Evolutionary conservation across 768 basidiomycete species (phyloP).

Genomic region (Auriscalpium vulgare): DNA sequence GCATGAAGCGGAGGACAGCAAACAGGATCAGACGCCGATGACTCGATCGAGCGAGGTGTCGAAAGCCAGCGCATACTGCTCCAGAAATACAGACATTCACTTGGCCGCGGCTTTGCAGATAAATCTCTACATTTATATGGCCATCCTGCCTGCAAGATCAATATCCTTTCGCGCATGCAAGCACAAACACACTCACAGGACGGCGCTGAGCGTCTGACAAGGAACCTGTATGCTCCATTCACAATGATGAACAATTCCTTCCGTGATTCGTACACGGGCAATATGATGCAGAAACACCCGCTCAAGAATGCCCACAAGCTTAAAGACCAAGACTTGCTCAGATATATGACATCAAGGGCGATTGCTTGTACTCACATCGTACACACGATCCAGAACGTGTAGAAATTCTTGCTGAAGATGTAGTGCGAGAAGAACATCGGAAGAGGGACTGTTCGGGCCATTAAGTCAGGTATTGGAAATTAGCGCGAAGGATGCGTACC

Average conservation of each 20-base stretch:
- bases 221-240: conserved; percentile 4
- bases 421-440: conserved; percentile 31
- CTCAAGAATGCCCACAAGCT: conserved; percentile 25
- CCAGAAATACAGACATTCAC: no score
- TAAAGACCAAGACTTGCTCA: not conserved
- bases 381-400: conserved; percentile 28
- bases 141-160: no score
- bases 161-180: no score
- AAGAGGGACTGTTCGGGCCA: conserved; percentile 19
- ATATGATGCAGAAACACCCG: conserved; percentile 23
- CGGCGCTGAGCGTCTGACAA: not conserved
- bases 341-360: not conserved
- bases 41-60: no score
- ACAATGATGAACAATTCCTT: conserved; percentile 19
- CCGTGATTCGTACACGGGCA: conserved; percentile 24
- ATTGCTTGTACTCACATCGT: conserved; percentile 20
- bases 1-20: no score
- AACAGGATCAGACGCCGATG: no score
- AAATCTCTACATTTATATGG: no score
- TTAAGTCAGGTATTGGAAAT: no score
- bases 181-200: no score
- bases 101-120: no score
- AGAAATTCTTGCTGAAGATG: conserved; percentile 26
- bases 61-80: no score
- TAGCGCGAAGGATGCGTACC: conserved; percentile 10